Conservation (phyloP, 805 yeast genomes). For the Metschnikowia similis region DNA sequence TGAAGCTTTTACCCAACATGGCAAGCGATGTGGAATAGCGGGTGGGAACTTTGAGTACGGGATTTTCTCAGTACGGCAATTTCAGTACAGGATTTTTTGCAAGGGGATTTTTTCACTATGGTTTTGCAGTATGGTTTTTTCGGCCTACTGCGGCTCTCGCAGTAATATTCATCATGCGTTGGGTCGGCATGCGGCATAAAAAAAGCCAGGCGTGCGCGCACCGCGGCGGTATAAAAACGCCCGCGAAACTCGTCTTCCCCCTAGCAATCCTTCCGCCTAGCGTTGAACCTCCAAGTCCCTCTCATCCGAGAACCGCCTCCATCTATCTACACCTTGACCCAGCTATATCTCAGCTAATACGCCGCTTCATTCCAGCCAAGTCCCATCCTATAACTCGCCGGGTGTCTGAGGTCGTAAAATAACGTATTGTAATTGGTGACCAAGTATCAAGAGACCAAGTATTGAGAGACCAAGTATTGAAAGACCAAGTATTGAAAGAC, state of each 20-base stretch:
- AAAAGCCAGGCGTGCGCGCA: conserved; percentile 9
- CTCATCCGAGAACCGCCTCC: not conserved
- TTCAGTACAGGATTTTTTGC: too few species aligned
- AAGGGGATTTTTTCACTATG: conserved; percentile 7
- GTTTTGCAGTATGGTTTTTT: conserved; percentile 3
- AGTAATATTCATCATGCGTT: not conserved
- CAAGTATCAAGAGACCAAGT: not conserved
- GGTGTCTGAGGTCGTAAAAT: conserved; percentile 11
- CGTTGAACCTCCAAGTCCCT: not conserved
- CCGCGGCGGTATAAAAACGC: conserved; percentile 8
- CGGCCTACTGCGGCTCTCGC: conserved; percentile 3
- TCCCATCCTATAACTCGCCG: not conserved
- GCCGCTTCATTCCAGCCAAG: not conserved
- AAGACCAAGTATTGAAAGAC: not conserved
- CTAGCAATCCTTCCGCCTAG: not conserved
- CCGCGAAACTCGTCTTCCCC: not conserved
- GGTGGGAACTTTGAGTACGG: too few species aligned
- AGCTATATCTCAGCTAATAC: not conserved
- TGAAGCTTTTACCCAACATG: conserved; percentile 13
- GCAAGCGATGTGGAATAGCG: not conserved
- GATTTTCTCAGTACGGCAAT: too few species aligned
- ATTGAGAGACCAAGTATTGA: conserved; percentile 1
- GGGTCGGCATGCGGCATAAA: not conserved
- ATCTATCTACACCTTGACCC: not conserved
- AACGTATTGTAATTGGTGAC: conserved; percentile 16